phyloP scores from a whole-genome alignment of 2,329 filamentous ascomycete genomes.

The Penicillium sp. region DNA sequence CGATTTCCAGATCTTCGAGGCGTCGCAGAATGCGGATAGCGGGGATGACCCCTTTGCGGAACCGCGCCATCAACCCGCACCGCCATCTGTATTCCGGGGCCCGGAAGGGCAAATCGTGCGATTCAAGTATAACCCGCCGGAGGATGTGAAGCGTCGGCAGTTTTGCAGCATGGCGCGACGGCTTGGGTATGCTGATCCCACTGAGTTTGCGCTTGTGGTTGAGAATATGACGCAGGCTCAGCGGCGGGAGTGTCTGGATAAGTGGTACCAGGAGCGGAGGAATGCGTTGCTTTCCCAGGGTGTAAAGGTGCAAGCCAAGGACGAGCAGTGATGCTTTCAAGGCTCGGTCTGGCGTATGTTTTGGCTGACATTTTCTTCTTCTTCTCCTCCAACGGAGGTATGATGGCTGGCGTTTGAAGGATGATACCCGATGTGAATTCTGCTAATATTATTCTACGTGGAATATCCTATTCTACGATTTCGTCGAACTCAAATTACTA shows the following conservation, averaged over 20 bases:
- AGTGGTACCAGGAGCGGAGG: conserved; percentile 73
- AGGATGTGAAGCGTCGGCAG: conserved; percentile 73
- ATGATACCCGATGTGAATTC: background rate
- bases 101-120: conserved; percentile 49
- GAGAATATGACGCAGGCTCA: conserved; percentile 88
- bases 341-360: background rate
- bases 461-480: background rate
- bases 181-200: conserved; percentile 74
- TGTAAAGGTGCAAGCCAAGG: background rate
- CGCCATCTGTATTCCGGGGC: conserved; percentile 12
- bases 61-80: conserved; percentile 11
- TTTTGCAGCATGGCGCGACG: conserved; percentile 87
- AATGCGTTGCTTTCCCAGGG: conserved; percentile 42
- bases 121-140: conserved; percentile 71
- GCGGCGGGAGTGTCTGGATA: conserved; percentile 73
- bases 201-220: conserved; percentile 85
- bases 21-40: conserved; percentile 22
- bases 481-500: background rate
- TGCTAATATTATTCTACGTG: background rate
- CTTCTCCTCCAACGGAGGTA: background rate
- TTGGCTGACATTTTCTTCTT: background rate
- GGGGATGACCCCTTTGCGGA: conserved; percentile 7
- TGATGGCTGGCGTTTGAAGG: background rate
- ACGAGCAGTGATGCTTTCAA: background rate
- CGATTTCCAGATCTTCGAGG: conserved; percentile 40